phyloP scores from a whole-genome alignment of 805 yeast species.

The Metschnikowia cerradonensis region DNA sequence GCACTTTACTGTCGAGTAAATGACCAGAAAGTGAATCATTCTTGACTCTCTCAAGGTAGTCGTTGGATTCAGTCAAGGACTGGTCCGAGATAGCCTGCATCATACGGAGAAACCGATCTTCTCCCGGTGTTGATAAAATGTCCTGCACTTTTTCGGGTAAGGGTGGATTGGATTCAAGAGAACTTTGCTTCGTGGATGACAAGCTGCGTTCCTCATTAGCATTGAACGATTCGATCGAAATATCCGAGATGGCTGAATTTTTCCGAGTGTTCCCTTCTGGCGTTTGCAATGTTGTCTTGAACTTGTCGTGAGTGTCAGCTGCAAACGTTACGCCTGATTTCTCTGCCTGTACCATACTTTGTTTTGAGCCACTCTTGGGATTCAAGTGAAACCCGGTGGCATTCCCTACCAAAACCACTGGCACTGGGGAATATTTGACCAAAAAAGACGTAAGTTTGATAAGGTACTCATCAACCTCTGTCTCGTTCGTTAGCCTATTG shows the following conservation, averaged over 20 bases:
- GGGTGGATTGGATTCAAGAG: background rate
- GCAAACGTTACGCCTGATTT: slow-evolving; percentile 13
- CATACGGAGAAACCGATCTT: slow-evolving; percentile 22
- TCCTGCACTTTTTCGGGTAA: slow-evolving; percentile 6
- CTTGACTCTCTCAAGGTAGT: slow-evolving; percentile 22
- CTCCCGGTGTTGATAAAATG: slow-evolving; percentile 1
- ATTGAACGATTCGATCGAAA: slow-evolving; percentile 18
- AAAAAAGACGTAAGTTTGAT: slow-evolving; percentile 36
- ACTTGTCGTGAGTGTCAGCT: background rate
- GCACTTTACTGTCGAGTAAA: slow-evolving; percentile 28
- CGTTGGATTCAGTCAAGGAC: slow-evolving; percentile 26
- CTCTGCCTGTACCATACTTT: background rate
- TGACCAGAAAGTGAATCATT: slow-evolving; percentile 10
- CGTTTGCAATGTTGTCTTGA: slow-evolving; percentile 3
- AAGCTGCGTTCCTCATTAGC: slow-evolving; percentile 7
- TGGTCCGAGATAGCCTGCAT: slow-evolving; percentile 22
- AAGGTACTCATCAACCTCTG: slow-evolving; percentile 24
- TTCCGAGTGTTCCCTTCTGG: slow-evolving; percentile 8
- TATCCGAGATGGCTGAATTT: slow-evolving; percentile 12
- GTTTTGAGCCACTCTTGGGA: background rate
- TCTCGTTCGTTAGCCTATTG: slow-evolving; percentile 3
- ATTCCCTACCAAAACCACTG: slow-evolving; percentile 36
- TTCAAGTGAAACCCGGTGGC: slow-evolving; percentile 16
- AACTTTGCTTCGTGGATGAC: slow-evolving; percentile 4
- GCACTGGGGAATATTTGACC: slow-evolving; percentile 37